Percentiles rank a stretch among this genome's conserved stretches.
Evolutionary conservation across 768 basidiomycete species (phyloP).

Genomic region (Leccinum obscurum): DNA sequence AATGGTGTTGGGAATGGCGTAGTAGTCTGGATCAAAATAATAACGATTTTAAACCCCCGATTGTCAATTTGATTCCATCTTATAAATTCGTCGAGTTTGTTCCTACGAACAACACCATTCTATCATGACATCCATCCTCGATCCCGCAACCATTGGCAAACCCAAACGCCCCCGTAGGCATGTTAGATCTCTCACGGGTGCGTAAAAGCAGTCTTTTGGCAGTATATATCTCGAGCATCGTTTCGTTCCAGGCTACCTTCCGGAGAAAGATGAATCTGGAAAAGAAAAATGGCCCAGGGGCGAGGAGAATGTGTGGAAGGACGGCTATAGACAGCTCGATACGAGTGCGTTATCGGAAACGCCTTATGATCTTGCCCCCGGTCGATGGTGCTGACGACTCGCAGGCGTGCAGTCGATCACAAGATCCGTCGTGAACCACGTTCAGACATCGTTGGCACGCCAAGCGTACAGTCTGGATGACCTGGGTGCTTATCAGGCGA

Average conservation of each 20-base stretch:
- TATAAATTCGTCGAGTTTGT: background rate
- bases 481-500: constrained; percentile 89
- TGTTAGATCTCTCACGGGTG: constrained; percentile 68
- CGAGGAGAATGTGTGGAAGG: constrained; percentile 75
- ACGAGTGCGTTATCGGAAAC: constrained; percentile 40
- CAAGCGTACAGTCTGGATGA: constrained; percentile 88
- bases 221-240: background rate
- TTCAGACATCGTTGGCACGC: constrained; percentile 87
- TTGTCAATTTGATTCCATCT: no score
- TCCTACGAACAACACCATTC: background rate
- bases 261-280: constrained; percentile 73
- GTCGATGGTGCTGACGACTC: constrained; percentile 4
- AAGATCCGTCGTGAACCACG: constrained; percentile 76
- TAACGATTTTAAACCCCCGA: no score
- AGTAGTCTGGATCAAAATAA: no score
- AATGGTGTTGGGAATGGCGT: no score
- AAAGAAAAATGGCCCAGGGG: constrained; percentile 87
- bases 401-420: constrained; percentile 64
- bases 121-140: constrained; percentile 64
- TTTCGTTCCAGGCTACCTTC: constrained; percentile 61
- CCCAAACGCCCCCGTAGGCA: constrained; percentile 55
- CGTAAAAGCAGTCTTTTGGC: constrained; percentile 3
- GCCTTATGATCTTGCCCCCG: constrained; percentile 6
- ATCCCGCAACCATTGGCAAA: constrained; percentile 64
- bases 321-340: constrained; percentile 55